phyloP scores from a whole-genome alignment of 345 rosid genomes.

The Euphorbia tirucalli region DNA sequence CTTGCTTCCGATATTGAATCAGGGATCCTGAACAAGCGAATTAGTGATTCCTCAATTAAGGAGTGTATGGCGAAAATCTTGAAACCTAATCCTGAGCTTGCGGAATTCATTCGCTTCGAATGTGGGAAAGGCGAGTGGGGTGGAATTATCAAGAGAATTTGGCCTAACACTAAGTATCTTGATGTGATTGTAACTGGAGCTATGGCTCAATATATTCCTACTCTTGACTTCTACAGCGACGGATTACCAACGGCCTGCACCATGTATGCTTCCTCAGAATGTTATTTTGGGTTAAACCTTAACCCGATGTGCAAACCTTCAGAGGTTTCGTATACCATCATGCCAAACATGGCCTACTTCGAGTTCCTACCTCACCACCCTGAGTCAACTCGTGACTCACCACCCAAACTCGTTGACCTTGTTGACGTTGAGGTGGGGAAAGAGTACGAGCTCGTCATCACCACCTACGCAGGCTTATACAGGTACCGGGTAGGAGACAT shows the following conservation, averaged over 20 bases:
- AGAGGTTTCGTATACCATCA: constrained; percentile 42
- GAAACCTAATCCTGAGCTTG: constrained; percentile 27
- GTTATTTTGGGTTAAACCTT: constrained; percentile 41
- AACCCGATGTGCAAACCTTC: constrained; percentile 40
- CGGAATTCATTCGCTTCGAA: constrained; percentile 27
- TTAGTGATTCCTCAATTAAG: constrained; percentile 31
- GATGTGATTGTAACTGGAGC: constrained; percentile 49
- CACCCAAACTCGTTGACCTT: constrained; percentile 33
- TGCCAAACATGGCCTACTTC: constrained; percentile 48
- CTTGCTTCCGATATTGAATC: constrained; percentile 30
- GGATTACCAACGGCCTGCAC: constrained; percentile 40
- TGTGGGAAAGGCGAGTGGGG: constrained; percentile 34
- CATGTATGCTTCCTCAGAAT: constrained; percentile 47
- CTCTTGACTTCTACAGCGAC: constrained; percentile 37
- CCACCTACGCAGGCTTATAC: constrained; percentile 40
- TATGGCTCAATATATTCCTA: constrained; percentile 45
- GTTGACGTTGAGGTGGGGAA: constrained; percentile 37
- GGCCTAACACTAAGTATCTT: constrained; percentile 43
- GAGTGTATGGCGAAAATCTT: constrained; percentile 24
- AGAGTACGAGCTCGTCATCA: constrained; percentile 43
- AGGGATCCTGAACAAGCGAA: constrained; percentile 27
- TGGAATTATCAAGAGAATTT: constrained; percentile 35
- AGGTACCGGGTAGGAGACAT: constrained; percentile 44
- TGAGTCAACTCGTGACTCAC: constrained; percentile 21
- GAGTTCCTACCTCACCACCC: constrained; percentile 35